A percentile compares a stretch with the other conserved stretches of the same genome.
Evolutionary conservation across 176 grass and related monocot species (phyloP).

Genomic region (Cenchrus americanus): DNA sequence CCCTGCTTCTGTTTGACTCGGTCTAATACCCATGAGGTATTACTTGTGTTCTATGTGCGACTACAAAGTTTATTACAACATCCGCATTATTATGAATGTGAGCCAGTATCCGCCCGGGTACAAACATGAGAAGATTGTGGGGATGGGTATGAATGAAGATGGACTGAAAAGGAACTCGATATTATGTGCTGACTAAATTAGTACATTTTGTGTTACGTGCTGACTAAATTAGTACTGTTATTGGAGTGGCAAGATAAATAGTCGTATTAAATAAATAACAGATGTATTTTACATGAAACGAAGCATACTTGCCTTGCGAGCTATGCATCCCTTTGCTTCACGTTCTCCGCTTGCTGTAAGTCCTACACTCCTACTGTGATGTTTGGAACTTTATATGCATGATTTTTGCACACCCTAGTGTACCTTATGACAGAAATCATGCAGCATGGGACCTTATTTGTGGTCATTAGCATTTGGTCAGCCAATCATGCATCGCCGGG

Average conservation of each 20-base stretch:
- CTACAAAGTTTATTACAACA: slow-evolving; percentile 23
- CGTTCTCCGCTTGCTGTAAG: slow-evolving; percentile 14
- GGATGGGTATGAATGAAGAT: slow-evolving; percentile 98
- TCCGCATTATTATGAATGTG: slow-evolving; percentile 63
- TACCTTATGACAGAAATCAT: no score
- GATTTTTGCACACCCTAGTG: background rate
- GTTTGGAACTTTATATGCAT: background rate
- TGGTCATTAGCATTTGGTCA: no score
- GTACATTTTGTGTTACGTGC: background rate
- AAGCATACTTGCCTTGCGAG: background rate
- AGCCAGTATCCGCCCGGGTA: slow-evolving; percentile 90
- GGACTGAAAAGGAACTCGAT: slow-evolving; percentile 86
- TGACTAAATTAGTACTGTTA: background rate
- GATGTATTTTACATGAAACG: background rate
- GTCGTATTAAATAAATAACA: slow-evolving; percentile 3
- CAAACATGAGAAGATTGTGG: slow-evolving; percentile 80
- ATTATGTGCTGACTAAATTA: slow-evolving; percentile 32
- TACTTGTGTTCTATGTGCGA: no score
- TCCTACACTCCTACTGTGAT: background rate
- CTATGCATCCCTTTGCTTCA: background rate
- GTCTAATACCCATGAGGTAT: no score
- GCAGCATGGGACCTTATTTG: no score
- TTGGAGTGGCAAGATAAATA: background rate
- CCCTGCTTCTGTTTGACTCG: no score
- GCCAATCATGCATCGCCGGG: no score